Base-by-base conservation (phyloP, 2,329 filamentous ascomycete species). In the Sarocladium brachiariae region DNA sequence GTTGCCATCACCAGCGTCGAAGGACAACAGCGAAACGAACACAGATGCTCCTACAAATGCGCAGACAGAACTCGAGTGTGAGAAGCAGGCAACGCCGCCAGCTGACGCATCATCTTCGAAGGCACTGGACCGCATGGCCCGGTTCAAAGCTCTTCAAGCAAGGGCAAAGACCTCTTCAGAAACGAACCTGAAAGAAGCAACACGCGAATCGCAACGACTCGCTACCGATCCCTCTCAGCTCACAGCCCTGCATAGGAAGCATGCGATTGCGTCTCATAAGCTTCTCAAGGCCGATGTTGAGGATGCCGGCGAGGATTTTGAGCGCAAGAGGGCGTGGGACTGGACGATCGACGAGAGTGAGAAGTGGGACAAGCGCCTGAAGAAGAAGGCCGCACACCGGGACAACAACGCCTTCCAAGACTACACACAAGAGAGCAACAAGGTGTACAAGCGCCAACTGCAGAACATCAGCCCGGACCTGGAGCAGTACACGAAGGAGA, bases 241-340 rank as follows among this genome's bases (percentile, higher is more conserved):
- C 46, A 82, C 82, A 1, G 80, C 87, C 1, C 73, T 97, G n/a
- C 83, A 86, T 56, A 87, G 91, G 55, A 89, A 90, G 62, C 87
- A 89, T 61, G 91, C 89, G 51, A 84, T 93, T 57, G 92, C 93
- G 18, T 84, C 86, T 5, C 89, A 96, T 66, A 99, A 97, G 63
- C 81, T 99, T 0, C 78, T 96, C 38, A 96, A 96, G 72, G 89
- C 90, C 3, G 90, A 96, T 61, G 84, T 90, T 2, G 88, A 91
- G 65, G 89, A 88, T 16, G 75, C 78, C 0, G 90, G 90, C 30
- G 89, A 88, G 51, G 93, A 97, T 67, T 99, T 97, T 63, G 93
- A 99, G 75, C 87, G 93, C 58, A 96, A 97, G 71, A 84, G 93
- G 35, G 93, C 93, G 1, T 99, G 93, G 93, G 93, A 97, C 71